A percentile compares a stretch with the other conserved stretches of the same genome.
Conservation (phyloP, 148 eudicot genomes). For the Tetragonia tetragonoides region DNA sequence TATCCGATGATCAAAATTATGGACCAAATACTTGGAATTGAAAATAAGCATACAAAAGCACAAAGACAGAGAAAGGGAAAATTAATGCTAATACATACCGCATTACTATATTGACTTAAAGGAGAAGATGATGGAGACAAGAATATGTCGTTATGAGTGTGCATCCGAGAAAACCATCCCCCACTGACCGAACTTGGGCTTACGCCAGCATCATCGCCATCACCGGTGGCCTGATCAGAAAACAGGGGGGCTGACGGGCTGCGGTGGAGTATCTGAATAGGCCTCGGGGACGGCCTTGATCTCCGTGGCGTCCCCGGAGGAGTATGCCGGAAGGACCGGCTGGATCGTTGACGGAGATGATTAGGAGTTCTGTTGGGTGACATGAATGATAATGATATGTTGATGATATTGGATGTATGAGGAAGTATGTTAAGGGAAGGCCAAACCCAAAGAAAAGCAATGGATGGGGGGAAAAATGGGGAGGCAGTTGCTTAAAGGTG, state of each 20-base stretch:
- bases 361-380: neutral
- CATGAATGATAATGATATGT: conserved; percentile 1
- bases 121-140: conserved; percentile 19
- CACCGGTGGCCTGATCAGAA: conserved; percentile 8
- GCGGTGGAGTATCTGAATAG: conserved; percentile 29
- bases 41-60: neutral
- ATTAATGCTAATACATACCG: conserved; percentile 26
- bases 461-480: neutral
- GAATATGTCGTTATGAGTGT: conserved; percentile 39
- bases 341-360: conserved; percentile 3
- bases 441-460: neutral
- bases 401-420: no score
- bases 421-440: no score
- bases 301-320: conserved; percentile 1
- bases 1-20: no score
- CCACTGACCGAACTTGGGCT: conserved; percentile 24
- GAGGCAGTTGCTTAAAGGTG: no score
- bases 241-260: conserved; percentile 50
- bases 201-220: conserved; percentile 15
- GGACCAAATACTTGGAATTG: no score
- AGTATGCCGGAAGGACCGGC: neutral
- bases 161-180: conserved; percentile 32
- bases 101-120: neutral
- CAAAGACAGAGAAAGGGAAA: neutral
- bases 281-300: conserved; percentile 23